Evolutionary conservation across 495 filamentous ascomycete species (phyloP).

Genomic region (Letharia columbiana): DNA sequence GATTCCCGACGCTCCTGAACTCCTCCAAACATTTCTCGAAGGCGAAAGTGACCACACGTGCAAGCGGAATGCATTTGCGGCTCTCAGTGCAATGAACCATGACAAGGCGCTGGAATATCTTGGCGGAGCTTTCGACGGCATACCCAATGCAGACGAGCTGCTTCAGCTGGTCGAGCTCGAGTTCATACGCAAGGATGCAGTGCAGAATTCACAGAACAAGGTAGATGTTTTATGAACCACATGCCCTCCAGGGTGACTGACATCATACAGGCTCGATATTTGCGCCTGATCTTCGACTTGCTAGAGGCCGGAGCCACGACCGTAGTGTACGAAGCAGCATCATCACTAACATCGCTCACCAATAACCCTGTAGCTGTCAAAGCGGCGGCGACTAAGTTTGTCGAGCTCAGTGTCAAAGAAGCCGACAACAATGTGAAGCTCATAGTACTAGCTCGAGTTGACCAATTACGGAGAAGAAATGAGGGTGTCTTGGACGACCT

Average conservation of each 20-base stretch:
- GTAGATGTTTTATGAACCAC: constrained; percentile 33
- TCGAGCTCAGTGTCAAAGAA: constrained; percentile 93
- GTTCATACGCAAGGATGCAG: constrained; percentile 96
- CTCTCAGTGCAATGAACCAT: constrained; percentile 83
- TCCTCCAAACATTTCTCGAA: constrained; percentile 83
- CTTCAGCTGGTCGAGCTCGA: constrained; percentile 89
- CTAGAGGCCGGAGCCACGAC: constrained; percentile 88
- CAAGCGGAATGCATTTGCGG: constrained; percentile 96
- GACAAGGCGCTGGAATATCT: constrained; percentile 87
- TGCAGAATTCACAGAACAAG: constrained; percentile 90
- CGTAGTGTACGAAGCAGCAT: constrained; percentile 97
- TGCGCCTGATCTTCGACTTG: constrained; percentile 93
- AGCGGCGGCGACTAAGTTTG: constrained; percentile 90
- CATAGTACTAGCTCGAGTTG: constrained; percentile 91
- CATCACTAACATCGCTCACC: constrained; percentile 86
- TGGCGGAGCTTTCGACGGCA: constrained; percentile 82
- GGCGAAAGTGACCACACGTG: constrained; percentile 89
- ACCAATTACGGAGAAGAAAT: constrained; percentile 83
- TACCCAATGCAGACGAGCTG: constrained; percentile 88
- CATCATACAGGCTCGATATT: constrained; percentile 54
- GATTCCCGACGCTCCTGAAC: constrained; percentile 91
- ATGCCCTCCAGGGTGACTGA: not conserved
- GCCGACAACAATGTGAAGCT: constrained; percentile 99
- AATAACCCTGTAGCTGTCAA: constrained; percentile 97
- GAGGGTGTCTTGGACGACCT: constrained; percentile 90